Evolutionary conservation across 176 grass and related monocot species (phyloP), one percentile per base, ranked within the genome.

Genomic region (Zoysia japonica): DNA sequence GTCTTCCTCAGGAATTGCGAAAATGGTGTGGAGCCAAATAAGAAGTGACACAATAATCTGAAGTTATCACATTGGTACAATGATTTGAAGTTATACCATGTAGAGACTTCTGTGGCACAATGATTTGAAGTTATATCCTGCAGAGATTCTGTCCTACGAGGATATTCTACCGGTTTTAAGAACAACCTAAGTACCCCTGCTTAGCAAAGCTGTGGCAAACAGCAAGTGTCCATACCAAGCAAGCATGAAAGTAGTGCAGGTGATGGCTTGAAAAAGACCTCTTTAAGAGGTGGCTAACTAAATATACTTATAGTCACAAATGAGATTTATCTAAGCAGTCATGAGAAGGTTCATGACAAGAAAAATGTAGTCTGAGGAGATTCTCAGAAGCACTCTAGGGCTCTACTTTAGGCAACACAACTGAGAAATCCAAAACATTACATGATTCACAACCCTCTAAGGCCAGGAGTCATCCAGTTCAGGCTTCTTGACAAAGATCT

Each of bases 401-500:
- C 80, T 71, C 59, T 72, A 72, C 41, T 65, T 76, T 39, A 28
- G 44, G n/a, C 37, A 44, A 45, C 13, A 77, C 44, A 60, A 46
- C 44, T 19, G 11, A 28, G 12, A 67, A 59, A 61, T 57, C 43
- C 77, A 65, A 37, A 83, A 52, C 59, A 78, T 66, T 55, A 65
- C 35, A 49, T 42, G 60, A 84, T 76, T 61, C 37, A 44, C 76
- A 67, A 67, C 61, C 43, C 68, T 78, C 78, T 93, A 93, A 72
- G 74, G 83, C 91, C 91, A 90, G 42, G 38, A 13, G 47, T 80
- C 82, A 65, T 85, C 81, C 41, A 60, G 75, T 49, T 84, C 88
- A 11, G 88, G 91, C 66, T 85, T 93, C 78, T 88, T 90, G 69
- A 93, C 82, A 46, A 93, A 93, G 5, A 93, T 44, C 40, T 83